Evolutionary conservation across 352 stramenopile genomes (phyloP).

Genomic region (Phytopythium chamaehyphon): DNA sequence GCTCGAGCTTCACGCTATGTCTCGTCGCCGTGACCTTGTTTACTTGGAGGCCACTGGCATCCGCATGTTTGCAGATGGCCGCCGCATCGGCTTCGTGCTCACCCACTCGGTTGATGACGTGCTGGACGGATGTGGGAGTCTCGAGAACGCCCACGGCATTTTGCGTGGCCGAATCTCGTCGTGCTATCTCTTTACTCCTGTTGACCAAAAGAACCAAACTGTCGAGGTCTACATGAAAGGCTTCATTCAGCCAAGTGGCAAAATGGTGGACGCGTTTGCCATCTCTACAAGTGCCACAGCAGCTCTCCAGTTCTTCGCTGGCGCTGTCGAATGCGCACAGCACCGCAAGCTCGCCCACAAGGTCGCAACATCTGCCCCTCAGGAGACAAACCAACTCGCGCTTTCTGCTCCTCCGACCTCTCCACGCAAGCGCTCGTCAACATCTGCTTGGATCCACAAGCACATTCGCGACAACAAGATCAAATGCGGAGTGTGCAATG

Average conservation of each 20-base stretch:
- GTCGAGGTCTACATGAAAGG: conserved; percentile 41
- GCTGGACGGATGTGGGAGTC: background rate
- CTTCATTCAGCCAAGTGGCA: conserved; percentile 22
- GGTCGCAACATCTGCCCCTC: background rate
- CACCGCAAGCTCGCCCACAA: conserved; percentile 33
- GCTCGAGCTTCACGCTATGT: conserved; percentile 12
- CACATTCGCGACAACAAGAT: conserved; percentile 1
- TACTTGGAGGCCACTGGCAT: conserved; percentile 31
- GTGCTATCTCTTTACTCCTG: conserved; percentile 23
- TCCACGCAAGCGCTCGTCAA: background rate
- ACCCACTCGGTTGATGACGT: conserved; percentile 22
- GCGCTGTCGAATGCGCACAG: conserved; percentile 30
- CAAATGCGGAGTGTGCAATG: background rate
- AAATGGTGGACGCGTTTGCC: conserved; percentile 23
- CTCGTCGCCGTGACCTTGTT: conserved; percentile 33
- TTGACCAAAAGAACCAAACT: conserved; percentile 14
- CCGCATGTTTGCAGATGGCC: conserved; percentile 12
- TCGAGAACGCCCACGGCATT: conserved; percentile 6
- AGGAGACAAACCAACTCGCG: no score
- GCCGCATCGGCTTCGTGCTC: conserved; percentile 25
- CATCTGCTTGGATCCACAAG: conserved; percentile 1
- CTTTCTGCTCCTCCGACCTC: background rate
- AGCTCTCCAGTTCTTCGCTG: conserved; percentile 25
- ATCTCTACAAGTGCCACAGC: conserved; percentile 14
- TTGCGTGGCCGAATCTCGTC: conserved; percentile 21